Base-by-base conservation (phyloP, 768 basidiomycete genomes). In the Hydnomerulius pinastri region DNA sequence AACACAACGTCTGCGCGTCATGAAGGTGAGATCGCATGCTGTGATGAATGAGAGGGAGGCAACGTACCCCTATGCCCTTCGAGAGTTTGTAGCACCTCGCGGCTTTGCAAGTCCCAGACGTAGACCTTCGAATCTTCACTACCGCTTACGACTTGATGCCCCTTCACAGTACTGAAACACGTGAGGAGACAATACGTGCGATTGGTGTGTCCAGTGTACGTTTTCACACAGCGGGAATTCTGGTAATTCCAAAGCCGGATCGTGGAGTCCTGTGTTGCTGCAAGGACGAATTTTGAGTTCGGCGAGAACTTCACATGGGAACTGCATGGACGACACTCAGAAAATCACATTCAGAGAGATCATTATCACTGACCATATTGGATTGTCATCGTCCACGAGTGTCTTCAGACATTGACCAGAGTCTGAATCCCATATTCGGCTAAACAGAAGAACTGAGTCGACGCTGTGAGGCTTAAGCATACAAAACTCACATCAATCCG, bases 371-470 rank as follows among this genome's bases (percentile, higher is more conserved):
- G 51, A 92, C 90, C 84, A 95, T 67, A 94, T 87, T 2, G 96
- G 95, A 69, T 93, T 97, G 55, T 93, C 92, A 60, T 98, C 97
- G 59, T 98, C 94, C 9, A 94, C 95, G 39, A 99, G 71, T 2
- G 97, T 98, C 70, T 97, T 98, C 43, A 99, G 76, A 70, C 97
- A 99, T 70, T 99, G 97, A 2, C 96, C 97, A 3, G 95, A 96
- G 48, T 94, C 86, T 0, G 92, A 86, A 63, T 99, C 96, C 97
- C 97, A 99, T 51, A 98, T 83, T 50, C 97, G 95, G 64, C 96
- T 99, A 46, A 23, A 28, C 8, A n/a, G 12, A 21, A 13, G 30
- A 7, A 46, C 15, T 55, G 36, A 60, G 33, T 18, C 18, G 32
- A 33, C n/a, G n/a, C 40, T 41, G 37, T 28, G 36, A 46, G 20